Conservation (phyloP, 179 eudicot genomes). For the Spergularia azorica region DNA sequence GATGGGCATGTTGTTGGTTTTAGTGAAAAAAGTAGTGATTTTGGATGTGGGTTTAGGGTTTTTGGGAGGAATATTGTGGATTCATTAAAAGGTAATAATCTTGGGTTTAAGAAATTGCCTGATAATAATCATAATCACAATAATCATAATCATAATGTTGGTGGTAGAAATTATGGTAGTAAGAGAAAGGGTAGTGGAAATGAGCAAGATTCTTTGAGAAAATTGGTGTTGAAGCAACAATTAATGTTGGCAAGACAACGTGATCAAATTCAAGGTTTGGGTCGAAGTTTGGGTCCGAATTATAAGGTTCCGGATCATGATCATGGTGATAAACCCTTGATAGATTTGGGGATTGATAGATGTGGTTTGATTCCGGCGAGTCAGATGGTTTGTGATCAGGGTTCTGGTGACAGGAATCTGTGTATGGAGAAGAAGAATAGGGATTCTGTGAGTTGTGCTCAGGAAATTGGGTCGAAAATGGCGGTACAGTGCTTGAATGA, state of each 20-base stretch:
- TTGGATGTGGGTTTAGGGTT: conserved; percentile 18
- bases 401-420: neutral
- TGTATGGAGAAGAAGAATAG: neutral
- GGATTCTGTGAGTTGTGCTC: neutral
- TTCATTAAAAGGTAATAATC: neutral
- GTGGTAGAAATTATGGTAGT: conserved; percentile 10
- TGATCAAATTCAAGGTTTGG: conserved; percentile 9
- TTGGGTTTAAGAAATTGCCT: neutral
- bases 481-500: neutral
- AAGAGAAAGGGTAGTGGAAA: conserved; percentile 17
- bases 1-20: neutral
- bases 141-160: conserved; percentile 5
- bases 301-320: neutral
- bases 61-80: neutral
- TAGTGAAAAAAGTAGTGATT: neutral
- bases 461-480: neutral
- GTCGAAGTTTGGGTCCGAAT: neutral
- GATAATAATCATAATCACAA: neutral
- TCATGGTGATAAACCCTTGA: conserved; percentile 1
- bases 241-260: conserved; percentile 15
- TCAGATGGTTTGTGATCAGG: too few species aligned
- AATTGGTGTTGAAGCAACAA: conserved; percentile 22
- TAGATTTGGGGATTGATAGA: neutral
- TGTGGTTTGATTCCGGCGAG: too few species aligned
- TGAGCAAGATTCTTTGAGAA: conserved; percentile 19